Evolutionary conservation across 768 basidiomycete genomes (phyloP).

Genomic region (Termitomyces bulborhizus): DNA sequence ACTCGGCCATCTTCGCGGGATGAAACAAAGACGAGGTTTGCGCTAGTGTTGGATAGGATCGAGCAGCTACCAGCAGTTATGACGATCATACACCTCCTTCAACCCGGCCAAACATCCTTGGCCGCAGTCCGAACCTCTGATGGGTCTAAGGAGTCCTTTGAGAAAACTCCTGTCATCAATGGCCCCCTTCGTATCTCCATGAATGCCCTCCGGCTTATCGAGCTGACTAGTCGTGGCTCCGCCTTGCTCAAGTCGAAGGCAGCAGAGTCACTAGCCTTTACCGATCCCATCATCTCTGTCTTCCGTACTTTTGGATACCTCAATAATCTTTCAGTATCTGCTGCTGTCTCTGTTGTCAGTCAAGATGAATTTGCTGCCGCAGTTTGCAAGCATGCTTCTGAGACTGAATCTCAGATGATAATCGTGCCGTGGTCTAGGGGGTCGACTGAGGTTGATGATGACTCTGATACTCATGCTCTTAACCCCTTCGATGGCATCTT

Average conservation of each 20-base stretch:
- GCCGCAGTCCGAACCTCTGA: constrained; percentile 10
- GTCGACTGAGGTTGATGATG: constrained; percentile 18
- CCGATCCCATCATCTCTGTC: constrained; percentile 67
- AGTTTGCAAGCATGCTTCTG: constrained; percentile 54
- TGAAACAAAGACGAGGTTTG: constrained; percentile 54
- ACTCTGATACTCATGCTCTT: constrained; percentile 22
- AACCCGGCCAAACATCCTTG: constrained; percentile 19
- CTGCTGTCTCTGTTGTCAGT: constrained; percentile 72
- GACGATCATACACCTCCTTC: constrained; percentile 73
- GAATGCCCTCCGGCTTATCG: constrained; percentile 85
- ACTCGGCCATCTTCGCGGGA: constrained; percentile 21
- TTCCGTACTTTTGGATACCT: constrained; percentile 76
- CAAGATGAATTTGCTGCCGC: constrained; percentile 65
- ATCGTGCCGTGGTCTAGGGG: constrained; percentile 80
- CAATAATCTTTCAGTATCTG: constrained; percentile 57
- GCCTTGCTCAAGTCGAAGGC: constrained; percentile 79
- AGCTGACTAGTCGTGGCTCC: constrained; percentile 83
- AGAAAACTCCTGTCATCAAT: constrained; percentile 3
- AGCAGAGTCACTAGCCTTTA: constrained; percentile 59
- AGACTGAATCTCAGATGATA: constrained; percentile 62
- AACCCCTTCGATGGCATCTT: constrained; percentile 83
- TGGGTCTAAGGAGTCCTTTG: constrained; percentile 21
- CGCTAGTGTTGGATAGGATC: constrained; percentile 70
- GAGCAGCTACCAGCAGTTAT: constrained; percentile 80
- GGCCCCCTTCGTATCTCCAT: constrained; percentile 33